These are phyloP conservation scores for Phalaenopsis equestris DNA, from an alignment of 106 monocot species.

Conservation along the genomic window DNA sequence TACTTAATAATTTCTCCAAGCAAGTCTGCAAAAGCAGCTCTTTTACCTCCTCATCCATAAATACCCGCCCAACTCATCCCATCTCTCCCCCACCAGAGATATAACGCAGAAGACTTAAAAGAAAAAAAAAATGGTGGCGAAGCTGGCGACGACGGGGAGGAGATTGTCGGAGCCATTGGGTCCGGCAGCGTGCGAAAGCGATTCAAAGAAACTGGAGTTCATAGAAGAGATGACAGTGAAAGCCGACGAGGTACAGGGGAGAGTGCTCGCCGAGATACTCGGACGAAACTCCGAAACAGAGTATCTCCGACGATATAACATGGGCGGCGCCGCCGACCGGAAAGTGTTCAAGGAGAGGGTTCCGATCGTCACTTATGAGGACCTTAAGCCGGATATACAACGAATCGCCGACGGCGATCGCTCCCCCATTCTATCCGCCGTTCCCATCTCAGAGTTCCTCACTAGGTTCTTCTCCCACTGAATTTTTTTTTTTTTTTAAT, in stretches of 20 bases:
- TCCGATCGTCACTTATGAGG: slow-evolving; percentile 67
- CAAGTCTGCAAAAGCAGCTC: too few species aligned
- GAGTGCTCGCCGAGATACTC: slow-evolving; percentile 52
- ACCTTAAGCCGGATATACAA: slow-evolving; percentile 55
- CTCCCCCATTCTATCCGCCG: slow-evolving; percentile 51
- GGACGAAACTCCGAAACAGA: slow-evolving; percentile 40
- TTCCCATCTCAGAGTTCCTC: slow-evolving; percentile 70
- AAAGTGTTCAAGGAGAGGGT: slow-evolving; percentile 35
- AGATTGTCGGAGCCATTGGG: slow-evolving; percentile 3
- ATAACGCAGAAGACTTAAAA: background rate
- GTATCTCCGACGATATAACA: slow-evolving; percentile 35
- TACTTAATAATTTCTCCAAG: too few species aligned
- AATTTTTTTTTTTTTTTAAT: background rate
- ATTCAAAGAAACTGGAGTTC: slow-evolving; percentile 39
- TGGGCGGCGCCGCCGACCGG: slow-evolving; percentile 28
- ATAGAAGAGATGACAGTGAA: slow-evolving; percentile 45
- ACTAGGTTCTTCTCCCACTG: slow-evolving; percentile 34
- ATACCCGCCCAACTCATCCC: background rate
- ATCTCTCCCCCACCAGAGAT: background rate
- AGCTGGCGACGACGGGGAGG: background rate
- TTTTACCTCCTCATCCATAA: background rate
- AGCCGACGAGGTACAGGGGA: slow-evolving; percentile 35
- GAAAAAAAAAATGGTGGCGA: background rate
- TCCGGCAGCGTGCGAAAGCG: slow-evolving; percentile 34
- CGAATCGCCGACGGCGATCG: slow-evolving; percentile 73